Percentiles rank a stretch among this genome's conserved stretches.
These are phyloP conservation scores for Solanum chaucha DNA, from an alignment of 257 asterid species.

Conservation along the genomic window DNA sequence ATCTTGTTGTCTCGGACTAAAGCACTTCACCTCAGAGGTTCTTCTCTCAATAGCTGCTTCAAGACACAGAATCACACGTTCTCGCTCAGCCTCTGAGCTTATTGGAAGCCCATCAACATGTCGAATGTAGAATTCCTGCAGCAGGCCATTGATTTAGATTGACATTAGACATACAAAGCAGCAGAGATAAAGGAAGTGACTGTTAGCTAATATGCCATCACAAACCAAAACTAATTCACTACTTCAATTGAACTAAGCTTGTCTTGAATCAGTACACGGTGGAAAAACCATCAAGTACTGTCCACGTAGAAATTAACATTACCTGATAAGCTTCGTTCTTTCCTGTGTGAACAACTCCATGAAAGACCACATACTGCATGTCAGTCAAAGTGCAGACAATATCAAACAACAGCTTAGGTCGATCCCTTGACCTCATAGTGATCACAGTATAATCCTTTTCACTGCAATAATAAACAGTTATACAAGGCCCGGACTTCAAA, in stretches of 20 bases:
- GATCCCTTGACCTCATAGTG: constrained; percentile 60
- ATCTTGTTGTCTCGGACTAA: not conserved
- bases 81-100: constrained; percentile 76
- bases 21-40: constrained; percentile 45
- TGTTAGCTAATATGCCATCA: not conserved
- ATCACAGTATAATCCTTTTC: constrained; percentile 67
- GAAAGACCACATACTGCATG: constrained; percentile 79
- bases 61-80: constrained; percentile 63
- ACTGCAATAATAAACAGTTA: constrained; percentile 43
- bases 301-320: not conserved
- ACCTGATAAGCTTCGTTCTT: constrained; percentile 75
- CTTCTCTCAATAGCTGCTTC: constrained; percentile 88
- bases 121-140: constrained; percentile 68
- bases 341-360: constrained; percentile 70
- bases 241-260: not conserved
- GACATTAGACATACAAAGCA: not conserved
- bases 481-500: constrained; percentile 39
- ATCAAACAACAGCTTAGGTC: constrained; percentile 81
- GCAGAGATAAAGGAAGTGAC: not conserved
- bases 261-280: not conserved
- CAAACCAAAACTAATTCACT: not conserved
- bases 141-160: not conserved
- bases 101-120: constrained; percentile 77
- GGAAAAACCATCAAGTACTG: not conserved
- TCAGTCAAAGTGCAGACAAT: constrained; percentile 69